Percentiles rank a stretch among this genome's conserved stretches.
Evolutionary conservation across 1,284 basidiomycete species (phyloP).

Genomic region (Trichosporon faecale): DNA sequence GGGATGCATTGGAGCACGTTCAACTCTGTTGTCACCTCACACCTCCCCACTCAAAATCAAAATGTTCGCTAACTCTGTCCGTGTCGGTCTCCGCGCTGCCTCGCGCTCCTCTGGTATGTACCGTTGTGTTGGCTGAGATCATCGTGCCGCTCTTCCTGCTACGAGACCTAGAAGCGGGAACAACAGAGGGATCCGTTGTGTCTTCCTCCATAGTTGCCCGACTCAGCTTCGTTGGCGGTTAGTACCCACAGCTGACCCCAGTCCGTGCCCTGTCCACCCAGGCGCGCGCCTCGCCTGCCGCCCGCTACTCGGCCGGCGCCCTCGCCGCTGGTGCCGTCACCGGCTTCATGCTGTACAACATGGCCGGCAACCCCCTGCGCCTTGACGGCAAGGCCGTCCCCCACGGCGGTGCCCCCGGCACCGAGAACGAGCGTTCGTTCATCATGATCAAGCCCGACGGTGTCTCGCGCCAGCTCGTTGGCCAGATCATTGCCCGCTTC

Average conservation of each 20-base stretch:
- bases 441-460: slow-evolving; percentile 54
- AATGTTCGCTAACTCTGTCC: slow-evolving; percentile 46
- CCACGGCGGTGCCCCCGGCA: slow-evolving; percentile 54
- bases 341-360: slow-evolving; percentile 37
- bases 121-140: not conserved
- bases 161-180: too few species aligned
- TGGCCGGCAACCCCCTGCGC: slow-evolving; percentile 28
- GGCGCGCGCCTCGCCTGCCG: slow-evolving; percentile 29
- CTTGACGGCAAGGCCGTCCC: slow-evolving; percentile 52
- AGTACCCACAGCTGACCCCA: slow-evolving; percentile 17
- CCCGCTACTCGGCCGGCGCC: slow-evolving; percentile 30
- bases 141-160: too few species aligned
- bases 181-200: too few species aligned
- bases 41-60: slow-evolving; percentile 14
- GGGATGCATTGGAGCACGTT: slow-evolving; percentile 1
- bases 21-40: not conserved
- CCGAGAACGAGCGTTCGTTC: slow-evolving; percentile 52
- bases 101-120: slow-evolving; percentile 45
- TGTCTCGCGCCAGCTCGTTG: slow-evolving; percentile 46
- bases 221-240: too few species aligned
- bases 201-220: too few species aligned
- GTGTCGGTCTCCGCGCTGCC: slow-evolving; percentile 45
- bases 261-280: slow-evolving; percentile 44
- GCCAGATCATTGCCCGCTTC: slow-evolving; percentile 48
- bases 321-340: slow-evolving; percentile 36